phyloP scores from a whole-genome alignment of 73 alveolate species.

The Breviolum minutum region DNA sequence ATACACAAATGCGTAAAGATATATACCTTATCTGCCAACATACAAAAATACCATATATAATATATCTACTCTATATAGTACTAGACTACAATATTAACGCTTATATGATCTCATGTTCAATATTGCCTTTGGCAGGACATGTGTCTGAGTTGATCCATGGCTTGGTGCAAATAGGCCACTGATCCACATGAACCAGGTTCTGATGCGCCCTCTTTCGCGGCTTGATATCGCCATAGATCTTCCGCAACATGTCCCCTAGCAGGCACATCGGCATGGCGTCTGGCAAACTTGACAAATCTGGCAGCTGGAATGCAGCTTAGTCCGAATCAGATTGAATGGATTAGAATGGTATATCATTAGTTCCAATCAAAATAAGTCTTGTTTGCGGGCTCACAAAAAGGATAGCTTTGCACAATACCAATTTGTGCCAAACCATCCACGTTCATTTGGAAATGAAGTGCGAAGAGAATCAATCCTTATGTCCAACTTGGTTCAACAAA shows the following conservation, averaged over 20 bases:
- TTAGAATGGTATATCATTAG: too few relatives aligned
- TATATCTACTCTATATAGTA: neutral
- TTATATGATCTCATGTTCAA: too few relatives aligned
- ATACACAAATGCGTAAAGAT: neutral
- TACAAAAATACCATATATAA: neutral
- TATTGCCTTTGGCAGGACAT: neutral
- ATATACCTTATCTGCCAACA: too few relatives aligned
- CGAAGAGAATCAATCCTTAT: too few relatives aligned
- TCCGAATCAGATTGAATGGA: too few relatives aligned
- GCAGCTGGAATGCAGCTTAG: too few relatives aligned
- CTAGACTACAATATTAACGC: neutral
- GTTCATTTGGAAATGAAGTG: too few relatives aligned
- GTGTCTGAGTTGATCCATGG: neutral
- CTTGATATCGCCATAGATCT: constrained; percentile 47
- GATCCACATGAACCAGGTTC: neutral
- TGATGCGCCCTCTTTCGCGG: neutral
- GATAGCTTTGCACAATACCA: too few relatives aligned
- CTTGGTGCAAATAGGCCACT: neutral
- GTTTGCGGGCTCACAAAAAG: too few relatives aligned
- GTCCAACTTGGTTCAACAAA: neutral
- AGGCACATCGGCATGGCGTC: neutral
- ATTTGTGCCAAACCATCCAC: too few relatives aligned
- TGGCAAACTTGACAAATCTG: neutral
- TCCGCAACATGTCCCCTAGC: constrained; percentile 73
- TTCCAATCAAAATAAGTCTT: too few relatives aligned